Base-by-base conservation (phyloP, 352 stramenopile genomes). In the Elongisporangium prolatum region DNA sequence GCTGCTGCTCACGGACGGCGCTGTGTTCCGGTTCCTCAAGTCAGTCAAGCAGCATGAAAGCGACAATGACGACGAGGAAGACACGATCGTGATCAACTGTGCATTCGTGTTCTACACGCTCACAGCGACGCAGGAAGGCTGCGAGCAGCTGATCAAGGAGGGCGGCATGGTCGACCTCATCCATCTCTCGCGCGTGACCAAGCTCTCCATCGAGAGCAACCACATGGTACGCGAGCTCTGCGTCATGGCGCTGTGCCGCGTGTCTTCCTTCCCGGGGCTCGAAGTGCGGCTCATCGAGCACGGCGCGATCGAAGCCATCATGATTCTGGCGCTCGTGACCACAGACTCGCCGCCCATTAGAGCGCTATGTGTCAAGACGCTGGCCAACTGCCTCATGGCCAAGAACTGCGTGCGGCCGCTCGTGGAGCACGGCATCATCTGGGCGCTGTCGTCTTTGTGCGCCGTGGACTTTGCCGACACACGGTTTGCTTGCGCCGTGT, bases 351-450 rank as follows among this genome's bases (percentile, higher is more conserved):
- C 67, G 1, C 63, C 56, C 6, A 89, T 91, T 69, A 93, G 91
- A 58, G 67, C 74, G 14, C 55, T 89, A 21, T 90, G 81, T 44
- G 71, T 90, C 59, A 88, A 89, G 66, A 86, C 71, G 6, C 68
- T 93, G 3, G 79, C 80, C 40, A 93, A 93, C 60, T 93, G 84
- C 50, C 72, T 93, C 3, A 75, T 86, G 13, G 68, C 78, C 50
- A 83, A 86, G 48, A 65, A 82, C 53, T 93, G 84, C 34, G 69
- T 73, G 38, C 75, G 79, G 13, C 77, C 80, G 4, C 66, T 93
- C 51, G 68, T 91, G 48, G 84, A 88, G 1, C 76, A 91, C 54
- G 81, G 84, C 1, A 75, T 91, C 57, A 86, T 91, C 52, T 93
- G 84, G 84, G 81, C 84, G 4, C 59, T 93, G 6, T 69, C 75